Evolutionary conservation across 163 green algal genomes (phyloP).

Genomic region (Scenedesmus sp.): DNA sequence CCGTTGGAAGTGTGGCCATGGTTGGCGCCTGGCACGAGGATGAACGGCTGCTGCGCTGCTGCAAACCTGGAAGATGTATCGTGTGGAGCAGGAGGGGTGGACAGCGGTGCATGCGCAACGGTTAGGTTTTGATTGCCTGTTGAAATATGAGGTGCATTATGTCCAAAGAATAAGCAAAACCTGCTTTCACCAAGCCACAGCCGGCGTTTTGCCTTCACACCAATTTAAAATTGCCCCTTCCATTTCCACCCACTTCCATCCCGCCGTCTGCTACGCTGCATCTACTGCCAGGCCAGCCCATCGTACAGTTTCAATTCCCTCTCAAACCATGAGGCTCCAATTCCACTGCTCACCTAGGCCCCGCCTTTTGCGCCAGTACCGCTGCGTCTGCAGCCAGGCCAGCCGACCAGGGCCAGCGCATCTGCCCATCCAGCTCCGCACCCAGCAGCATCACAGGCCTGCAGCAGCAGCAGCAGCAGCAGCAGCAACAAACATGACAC

Average conservation of each 20-base stretch:
- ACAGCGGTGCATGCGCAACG: neutral
- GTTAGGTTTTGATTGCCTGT: neutral
- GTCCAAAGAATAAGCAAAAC: too few relatives aligned
- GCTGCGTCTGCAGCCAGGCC: constrained; percentile 41
- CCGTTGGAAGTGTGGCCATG: constrained; percentile 56
- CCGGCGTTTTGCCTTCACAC: too few relatives aligned
- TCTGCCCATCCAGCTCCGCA: constrained; percentile 60
- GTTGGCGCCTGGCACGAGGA: constrained; percentile 54
- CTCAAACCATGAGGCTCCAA: too few relatives aligned
- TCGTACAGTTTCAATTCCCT: too few relatives aligned
- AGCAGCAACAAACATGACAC: neutral
- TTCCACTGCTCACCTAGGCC: constrained; percentile 38
- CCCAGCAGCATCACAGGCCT: constrained; percentile 56
- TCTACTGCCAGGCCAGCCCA: too few relatives aligned
- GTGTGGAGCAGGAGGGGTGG: neutral
- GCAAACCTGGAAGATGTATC: constrained; percentile 35
- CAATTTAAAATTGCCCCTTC: too few relatives aligned
- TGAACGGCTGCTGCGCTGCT: constrained; percentile 49
- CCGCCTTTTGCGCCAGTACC: constrained; percentile 51
- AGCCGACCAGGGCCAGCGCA: constrained; percentile 50
- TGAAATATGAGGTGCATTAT: too few relatives aligned
- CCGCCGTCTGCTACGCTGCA: too few relatives aligned
- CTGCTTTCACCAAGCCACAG: too few relatives aligned
- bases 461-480: neutral
- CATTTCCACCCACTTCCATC: too few relatives aligned